Base-by-base conservation (phyloP, 2,329 filamentous ascomycete species). In the Talaromyces funiculosus region DNA sequence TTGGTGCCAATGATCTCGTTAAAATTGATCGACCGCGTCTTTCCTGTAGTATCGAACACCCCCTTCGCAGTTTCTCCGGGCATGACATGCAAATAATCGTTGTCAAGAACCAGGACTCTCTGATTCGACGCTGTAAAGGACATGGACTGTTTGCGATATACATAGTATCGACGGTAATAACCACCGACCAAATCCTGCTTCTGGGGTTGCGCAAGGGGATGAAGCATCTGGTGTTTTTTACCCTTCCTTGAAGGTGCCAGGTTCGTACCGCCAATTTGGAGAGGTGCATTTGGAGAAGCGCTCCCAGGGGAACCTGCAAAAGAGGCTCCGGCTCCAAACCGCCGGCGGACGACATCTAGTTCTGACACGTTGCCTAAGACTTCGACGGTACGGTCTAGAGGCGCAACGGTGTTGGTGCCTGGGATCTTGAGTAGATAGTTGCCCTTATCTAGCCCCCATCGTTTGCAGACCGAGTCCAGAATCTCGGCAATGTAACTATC, bases 401-500 rank as follows among this genome's bases (percentile, higher is more conserved):
- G 85, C 1, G 84, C 85, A 38, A 87, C 81, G 1, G 84, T 87
- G 59, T 84, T 84, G 14, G 84, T 85, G 9, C 83, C 83, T 64
- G 81, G 80, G 8, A 88, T 84, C 72, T 86, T 86, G 61, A 88
- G 78, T 22, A 86, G 76, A 66, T 84, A 85, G 20, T 85, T 80
- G 1, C 80, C 84, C 69, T 86, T 87, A 68, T 88, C 85, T n/a
- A 87, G 75, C 3, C 82, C 81, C 68, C 86, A 81, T 63, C 83
- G 79, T 61, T 84, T 82, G 72, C 85, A 87, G 1, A 84, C 82
- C 42, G 81, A 80, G 64, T 87, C 84, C 63, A 88, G 81, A 53
- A 88, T 80, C 69, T 88, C 85, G n/a, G 84, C 85, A 61, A 88
- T 84, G 67, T 88, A 88, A 49, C 84, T 86, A 66, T 87, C 85